phyloP scores from a whole-genome alignment of 2,329 filamentous ascomycete genomes.

The Penicillium thymicola region DNA sequence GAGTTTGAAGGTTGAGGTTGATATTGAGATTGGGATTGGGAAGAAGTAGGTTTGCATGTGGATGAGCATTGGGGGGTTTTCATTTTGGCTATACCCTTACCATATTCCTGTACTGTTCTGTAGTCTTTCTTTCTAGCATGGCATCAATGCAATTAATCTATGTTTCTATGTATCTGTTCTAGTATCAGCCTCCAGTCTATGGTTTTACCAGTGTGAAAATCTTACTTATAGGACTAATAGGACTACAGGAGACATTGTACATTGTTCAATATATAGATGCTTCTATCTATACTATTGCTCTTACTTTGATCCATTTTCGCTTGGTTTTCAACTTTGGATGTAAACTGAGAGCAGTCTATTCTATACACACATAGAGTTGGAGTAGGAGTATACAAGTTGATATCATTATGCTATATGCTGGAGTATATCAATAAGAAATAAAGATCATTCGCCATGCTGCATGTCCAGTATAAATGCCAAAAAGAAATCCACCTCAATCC shows the following conservation, averaged over 20 bases:
- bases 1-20: not conserved
- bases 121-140: not conserved
- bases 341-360: not conserved
- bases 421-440: not conserved
- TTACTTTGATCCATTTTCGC: not conserved
- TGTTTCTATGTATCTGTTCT: not conserved
- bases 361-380: no score
- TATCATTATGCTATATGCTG: conserved; percentile 8
- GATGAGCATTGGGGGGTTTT: not conserved
- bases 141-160: not conserved
- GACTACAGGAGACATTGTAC: not conserved
- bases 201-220: not conserved
- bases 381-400: not conserved
- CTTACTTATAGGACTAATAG: not conserved
- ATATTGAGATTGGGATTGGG: not conserved
- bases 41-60: not conserved
- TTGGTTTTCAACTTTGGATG: not conserved
- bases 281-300: not conserved
- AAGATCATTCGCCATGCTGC: not conserved
- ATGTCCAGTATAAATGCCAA: not conserved
- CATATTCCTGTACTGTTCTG: not conserved
- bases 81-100: not conserved
- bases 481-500: not conserved
- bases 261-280: not conserved
- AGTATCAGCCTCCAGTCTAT: not conserved